phyloP scores from a whole-genome alignment of 371 early-diverging fungal species.

The Mortierella sp. region DNA sequence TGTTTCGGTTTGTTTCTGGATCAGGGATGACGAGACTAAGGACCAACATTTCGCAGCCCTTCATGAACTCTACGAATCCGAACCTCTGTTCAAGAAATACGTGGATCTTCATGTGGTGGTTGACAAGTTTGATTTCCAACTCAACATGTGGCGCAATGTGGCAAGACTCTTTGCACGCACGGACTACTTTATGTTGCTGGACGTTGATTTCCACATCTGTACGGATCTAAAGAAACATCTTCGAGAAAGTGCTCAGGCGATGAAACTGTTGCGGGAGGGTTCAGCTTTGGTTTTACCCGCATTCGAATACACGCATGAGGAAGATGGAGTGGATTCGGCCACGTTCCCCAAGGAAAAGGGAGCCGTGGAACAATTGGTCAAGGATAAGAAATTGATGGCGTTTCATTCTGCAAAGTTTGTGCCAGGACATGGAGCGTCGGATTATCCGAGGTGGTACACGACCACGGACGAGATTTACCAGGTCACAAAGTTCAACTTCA shows the following conservation, averaged over 20 bases:
- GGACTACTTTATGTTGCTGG: conserved; percentile 70
- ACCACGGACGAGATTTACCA: conserved; percentile 56
- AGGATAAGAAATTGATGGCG: conserved; percentile 62
- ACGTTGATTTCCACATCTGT: conserved; percentile 72
- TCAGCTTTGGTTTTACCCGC: conserved; percentile 70
- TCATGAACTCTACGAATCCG: conserved; percentile 60
- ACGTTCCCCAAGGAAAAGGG: conserved; percentile 60
- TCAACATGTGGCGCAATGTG: conserved; percentile 76
- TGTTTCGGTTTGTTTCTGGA: conserved; percentile 75
- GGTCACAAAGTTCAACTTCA: conserved; percentile 65
- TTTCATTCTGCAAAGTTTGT: conserved; percentile 66
- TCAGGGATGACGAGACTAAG: conserved; percentile 64
- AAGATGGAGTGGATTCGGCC: conserved; percentile 64
- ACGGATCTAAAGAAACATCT: conserved; percentile 65
- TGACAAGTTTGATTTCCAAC: conserved; percentile 69
- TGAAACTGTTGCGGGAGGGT: conserved; percentile 60
- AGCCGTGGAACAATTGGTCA: conserved; percentile 57
- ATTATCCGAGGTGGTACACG: conserved; percentile 66
- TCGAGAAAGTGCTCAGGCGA: conserved; percentile 54
- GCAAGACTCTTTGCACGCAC: conserved; percentile 71
- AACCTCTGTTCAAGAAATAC: conserved; percentile 63
- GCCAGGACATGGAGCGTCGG: conserved; percentile 67
- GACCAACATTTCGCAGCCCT: conserved; percentile 58
- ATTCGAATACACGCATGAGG: conserved; percentile 65
- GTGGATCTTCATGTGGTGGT: conserved; percentile 71